phyloP scores from a whole-genome alignment of 176 grass and related monocot species.

The Eragrostis nindensis region DNA sequence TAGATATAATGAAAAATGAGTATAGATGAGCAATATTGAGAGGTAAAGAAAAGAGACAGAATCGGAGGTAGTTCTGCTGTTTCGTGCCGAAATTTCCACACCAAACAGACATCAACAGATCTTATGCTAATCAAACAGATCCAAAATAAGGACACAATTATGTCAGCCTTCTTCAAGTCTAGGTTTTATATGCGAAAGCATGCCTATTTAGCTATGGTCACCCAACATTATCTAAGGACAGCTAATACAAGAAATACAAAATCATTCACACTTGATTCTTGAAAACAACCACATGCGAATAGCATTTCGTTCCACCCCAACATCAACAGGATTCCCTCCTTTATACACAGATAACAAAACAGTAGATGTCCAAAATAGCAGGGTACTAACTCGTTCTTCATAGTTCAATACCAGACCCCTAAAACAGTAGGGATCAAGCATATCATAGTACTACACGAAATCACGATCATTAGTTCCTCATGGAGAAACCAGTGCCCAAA shows the following conservation, averaged over 20 bases:
- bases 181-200: background rate
- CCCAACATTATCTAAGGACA: background rate
- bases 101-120: background rate
- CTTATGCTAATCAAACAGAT: background rate
- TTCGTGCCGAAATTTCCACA: slow-evolving; percentile 6
- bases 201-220: background rate
- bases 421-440: background rate
- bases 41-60: background rate
- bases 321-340: background rate
- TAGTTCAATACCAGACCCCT: background rate
- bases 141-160: background rate
- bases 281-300: background rate
- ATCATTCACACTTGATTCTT: slow-evolving; percentile 23
- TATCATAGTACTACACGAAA: background rate
- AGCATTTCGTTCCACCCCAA: background rate
- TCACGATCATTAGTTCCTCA: background rate
- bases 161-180: background rate
- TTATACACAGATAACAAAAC: background rate
- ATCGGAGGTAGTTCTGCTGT: background rate
- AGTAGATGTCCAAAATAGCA: background rate
- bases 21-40: background rate
- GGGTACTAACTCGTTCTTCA: background rate
- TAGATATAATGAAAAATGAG: background rate
- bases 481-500: background rate
- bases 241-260: background rate